Percentiles rank a stretch among this genome's conserved stretches.
Evolutionary conservation across 1,284 basidiomycete species (phyloP).

Genomic region (Pseudozyma pruni): DNA sequence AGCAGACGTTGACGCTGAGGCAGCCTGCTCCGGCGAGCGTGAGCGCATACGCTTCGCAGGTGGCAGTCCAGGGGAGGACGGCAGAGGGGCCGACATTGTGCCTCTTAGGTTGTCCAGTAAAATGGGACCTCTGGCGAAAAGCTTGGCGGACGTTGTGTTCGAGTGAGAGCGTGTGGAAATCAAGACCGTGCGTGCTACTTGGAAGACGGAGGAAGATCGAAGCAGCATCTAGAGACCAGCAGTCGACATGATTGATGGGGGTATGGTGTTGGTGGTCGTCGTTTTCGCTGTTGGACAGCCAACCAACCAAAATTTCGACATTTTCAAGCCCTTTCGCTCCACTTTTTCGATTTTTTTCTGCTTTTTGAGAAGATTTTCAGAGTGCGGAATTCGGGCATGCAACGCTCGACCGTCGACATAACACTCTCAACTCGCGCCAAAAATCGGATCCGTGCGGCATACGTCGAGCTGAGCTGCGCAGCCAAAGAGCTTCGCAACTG

Average conservation of each 20-base stretch:
- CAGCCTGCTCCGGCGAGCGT: slow-evolving; percentile 22
- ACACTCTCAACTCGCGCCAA: slow-evolving; percentile 1
- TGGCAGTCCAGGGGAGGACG: slow-evolving; percentile 30
- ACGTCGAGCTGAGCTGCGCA: slow-evolving; percentile 1
- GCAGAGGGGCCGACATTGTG: slow-evolving; percentile 17
- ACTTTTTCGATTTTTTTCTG: slow-evolving; percentile 7
- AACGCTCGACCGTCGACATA: neutral
- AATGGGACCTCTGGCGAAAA: neutral
- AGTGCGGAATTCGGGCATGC: slow-evolving; percentile 4
- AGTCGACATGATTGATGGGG: neutral
- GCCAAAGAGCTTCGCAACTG: too few species aligned
- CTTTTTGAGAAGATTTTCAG: neutral
- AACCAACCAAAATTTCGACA: slow-evolving; percentile 14
- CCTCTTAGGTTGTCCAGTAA: too few species aligned
- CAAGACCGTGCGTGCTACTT: neutral
- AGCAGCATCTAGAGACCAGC: slow-evolving; percentile 32
- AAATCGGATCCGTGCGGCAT: slow-evolving; percentile 31
- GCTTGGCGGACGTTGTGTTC: too few species aligned
- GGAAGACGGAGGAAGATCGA: neutral
- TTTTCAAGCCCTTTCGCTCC: slow-evolving; percentile 20
- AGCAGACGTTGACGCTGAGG: slow-evolving; percentile 17
- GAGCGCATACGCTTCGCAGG: slow-evolving; percentile 41
- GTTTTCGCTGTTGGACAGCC: neutral
- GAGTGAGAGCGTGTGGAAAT: neutral
- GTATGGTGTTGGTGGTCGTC: neutral